Conservation (phyloP, 1,284 basidiomycete species). For the Apiotrichum sp. region DNA sequence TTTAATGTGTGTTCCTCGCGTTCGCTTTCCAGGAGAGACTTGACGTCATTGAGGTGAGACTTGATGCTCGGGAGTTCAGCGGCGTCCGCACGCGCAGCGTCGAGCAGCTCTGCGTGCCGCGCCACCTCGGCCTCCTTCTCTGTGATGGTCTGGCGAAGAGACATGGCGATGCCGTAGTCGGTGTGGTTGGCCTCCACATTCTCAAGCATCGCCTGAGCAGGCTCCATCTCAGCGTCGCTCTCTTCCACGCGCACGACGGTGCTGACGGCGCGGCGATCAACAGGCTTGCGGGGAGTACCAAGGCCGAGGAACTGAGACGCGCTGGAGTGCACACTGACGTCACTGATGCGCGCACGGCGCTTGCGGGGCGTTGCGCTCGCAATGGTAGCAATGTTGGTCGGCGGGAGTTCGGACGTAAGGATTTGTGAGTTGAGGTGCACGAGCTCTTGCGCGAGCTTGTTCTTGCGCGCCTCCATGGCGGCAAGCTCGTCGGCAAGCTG, state of each 20-base stretch:
- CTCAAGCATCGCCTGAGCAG: constrained; percentile 13
- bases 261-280: constrained; percentile 42
- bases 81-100: constrained; percentile 3
- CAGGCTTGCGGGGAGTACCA: constrained; percentile 21
- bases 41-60: constrained; percentile 11
- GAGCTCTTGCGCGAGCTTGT: constrained; percentile 34
- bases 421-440: constrained; percentile 44
- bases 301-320: constrained; percentile 26
- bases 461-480: constrained; percentile 40
- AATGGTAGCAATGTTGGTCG: constrained; percentile 3
- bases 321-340: constrained; percentile 27
- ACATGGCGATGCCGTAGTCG: constrained; percentile 2
- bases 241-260: constrained; percentile 34
- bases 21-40: constrained; percentile 14
- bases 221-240: constrained; percentile 13
- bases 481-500: constrained; percentile 41
- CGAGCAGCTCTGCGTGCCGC: constrained; percentile 11
- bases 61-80: constrained; percentile 11
- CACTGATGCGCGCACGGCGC: constrained; percentile 44
- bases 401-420: constrained; percentile 37
- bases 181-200: constrained; percentile 2
- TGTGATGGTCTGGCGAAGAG: constrained; percentile 26
- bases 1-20: constrained; percentile 14
- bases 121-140: constrained; percentile 27
- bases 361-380: constrained; percentile 25